Evolutionary conservation across 805 yeast species (phyloP), one percentile per base, ranked within the genome.

Genomic region (Lipomyces mesembrius): DNA sequence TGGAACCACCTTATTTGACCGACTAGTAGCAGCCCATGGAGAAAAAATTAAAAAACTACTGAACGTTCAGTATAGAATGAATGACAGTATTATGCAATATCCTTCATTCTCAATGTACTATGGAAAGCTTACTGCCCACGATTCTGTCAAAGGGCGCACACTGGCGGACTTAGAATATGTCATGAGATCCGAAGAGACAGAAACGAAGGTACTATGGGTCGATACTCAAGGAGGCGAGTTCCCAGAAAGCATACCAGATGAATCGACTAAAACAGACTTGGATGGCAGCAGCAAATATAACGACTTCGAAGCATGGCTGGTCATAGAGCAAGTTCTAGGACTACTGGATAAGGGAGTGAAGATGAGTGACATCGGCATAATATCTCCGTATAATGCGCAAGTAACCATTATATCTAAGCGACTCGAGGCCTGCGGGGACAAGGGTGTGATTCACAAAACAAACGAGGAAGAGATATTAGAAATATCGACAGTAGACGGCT

Each of bases 211-310:
- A 0, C 79, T 92, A 1, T 93, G 97, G 97, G 88, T 89, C 71
- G 98, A 95, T 74, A 95, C 98, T 0, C 95, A 92, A 78, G 97
- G 97, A 20, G 97, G 92, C 7, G 90, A 88, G 49, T 92, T 82
- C 73, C 86, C 85, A 0, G 98, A 93, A 74, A 79, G 80, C 64
- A 81, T 82, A 20, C 82, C 80, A 14, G 77, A 77, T 4, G 79
- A 77, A 1, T 69, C 62, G 53, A 71, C 69, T 20, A 68, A 65
- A 22, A 9, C n/a, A 35, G 64, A 72, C 57, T 60, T 57, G 3
- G 70, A 74, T 11, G 60, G 65, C 8, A 71, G 70, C 0, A 91
- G 97, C 0, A 89, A 89, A 73, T 88, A 76, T 71, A 94, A 94
- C 75, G 91, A 89, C 58, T 86, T 88, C 76, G 99, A 94, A 77